A percentile compares a stretch with the other conserved stretches of the same genome.
phyloP scores from a whole-genome alignment of 495 filamentous ascomycete species.

The Hyaloscypha finlandica region DNA sequence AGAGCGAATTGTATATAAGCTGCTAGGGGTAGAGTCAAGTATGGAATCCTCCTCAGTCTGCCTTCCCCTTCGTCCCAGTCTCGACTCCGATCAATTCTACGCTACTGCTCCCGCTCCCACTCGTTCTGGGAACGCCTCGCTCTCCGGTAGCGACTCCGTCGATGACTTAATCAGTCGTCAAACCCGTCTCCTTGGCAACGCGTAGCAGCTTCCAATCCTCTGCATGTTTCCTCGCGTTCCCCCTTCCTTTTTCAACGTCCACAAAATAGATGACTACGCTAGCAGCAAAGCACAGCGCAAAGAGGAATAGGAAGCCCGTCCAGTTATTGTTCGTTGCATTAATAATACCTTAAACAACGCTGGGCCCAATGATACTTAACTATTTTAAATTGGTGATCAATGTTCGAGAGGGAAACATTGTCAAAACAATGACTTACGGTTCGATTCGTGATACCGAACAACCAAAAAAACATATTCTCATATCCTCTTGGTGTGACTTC shows the following conservation, averaged over 20 bases:
- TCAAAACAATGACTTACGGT: conserved; percentile 41
- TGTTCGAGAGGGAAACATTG: not conserved
- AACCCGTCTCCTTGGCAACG: conserved; percentile 20
- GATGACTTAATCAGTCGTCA: conserved; percentile 20
- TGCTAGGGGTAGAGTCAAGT: too few species aligned
- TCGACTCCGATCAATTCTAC: not conserved
- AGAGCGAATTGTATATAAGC: too few species aligned
- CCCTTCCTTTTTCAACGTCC: conserved; percentile 49
- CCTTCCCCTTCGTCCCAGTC: not conserved
- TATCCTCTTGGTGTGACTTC: conserved; percentile 52
- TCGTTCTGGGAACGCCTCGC: not conserved
- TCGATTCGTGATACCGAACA: conserved; percentile 55
- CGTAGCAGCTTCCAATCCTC: conserved; percentile 39
- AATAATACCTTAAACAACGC: conserved; percentile 52
- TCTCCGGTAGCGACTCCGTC: conserved; percentile 21
- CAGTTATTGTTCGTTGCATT: conserved; percentile 50
- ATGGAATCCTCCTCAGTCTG: too few species aligned
- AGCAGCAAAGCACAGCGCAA: conserved; percentile 44
- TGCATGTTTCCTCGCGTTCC: conserved; percentile 43
- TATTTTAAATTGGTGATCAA: conserved; percentile 20
- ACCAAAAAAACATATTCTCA: conserved; percentile 55
- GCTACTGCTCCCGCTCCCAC: not conserved
- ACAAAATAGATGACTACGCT: conserved; percentile 47
- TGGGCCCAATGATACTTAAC: conserved; percentile 53
- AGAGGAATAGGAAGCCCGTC: conserved; percentile 55